Base-by-base conservation (phyloP, 1,139 yeast species). In the Pichia sp. region DNA sequence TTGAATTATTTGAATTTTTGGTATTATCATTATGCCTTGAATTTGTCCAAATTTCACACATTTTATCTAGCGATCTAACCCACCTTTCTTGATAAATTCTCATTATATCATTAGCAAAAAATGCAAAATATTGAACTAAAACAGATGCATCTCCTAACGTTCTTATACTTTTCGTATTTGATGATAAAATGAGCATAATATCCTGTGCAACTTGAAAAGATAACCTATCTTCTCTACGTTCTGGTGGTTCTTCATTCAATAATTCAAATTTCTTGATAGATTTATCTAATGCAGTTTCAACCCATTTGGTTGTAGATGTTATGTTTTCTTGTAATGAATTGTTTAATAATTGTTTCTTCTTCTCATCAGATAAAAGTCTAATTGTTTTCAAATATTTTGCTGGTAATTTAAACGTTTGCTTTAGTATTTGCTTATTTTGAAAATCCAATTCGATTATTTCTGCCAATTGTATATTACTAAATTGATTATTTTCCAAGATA, bases 381-480 rank as follows among this genome's bases (percentile, higher is more conserved):
- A 47, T 23, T 35, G 36, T 24, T 39, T 50, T 56, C 9, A 54
- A 25, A 25, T 55, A 45, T 12, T 65, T 71, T 61, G 67, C 74
- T 45, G 61, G 61, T 49, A 69, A 63, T 23, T 67, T 73, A 39
- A 74, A 74, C 40, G 72, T 75, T 33, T 68, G 66, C 30, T 64
- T 64, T 67, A 80, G 66, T 11, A 72, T 71, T 3, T 66, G 65
- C 41, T 72, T 72, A 62, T 87, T 89, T 40, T 75, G 79, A 51
- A 82, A 76, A 55, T 89, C 96, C 61, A 81, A 89, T 39, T 85
- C 80, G 47, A 92, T 69, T 9, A 53, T 46, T 32, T 46, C 43
- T 9, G 49, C 43, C 33, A 53, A 30, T 9, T 45, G 29, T n/a
- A 26, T 38, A 40, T 56, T 54, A 6, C 56, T 44, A 28, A 53